These are phyloP conservation scores for Adansonia gregorii DNA, from an alignment of 441 rosid genomes.

Conservation along the genomic window DNA sequence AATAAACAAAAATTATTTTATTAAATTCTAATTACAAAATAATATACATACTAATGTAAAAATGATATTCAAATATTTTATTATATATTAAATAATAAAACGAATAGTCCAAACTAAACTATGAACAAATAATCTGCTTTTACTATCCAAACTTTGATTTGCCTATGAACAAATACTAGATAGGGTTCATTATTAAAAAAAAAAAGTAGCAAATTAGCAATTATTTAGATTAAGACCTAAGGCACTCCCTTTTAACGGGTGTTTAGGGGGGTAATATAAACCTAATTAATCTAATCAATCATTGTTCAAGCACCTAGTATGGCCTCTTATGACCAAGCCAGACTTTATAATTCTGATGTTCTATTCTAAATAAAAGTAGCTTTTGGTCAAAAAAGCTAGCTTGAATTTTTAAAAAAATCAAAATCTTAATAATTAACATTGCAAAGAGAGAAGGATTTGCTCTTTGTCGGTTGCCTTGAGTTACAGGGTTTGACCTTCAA, in stretches of 20 bases:
- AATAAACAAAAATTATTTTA: too few species aligned
- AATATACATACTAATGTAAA: too few species aligned
- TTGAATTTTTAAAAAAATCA: not conserved
- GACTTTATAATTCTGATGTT: conserved; percentile 31
- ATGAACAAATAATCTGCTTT: too few species aligned
- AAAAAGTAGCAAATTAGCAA: not conserved
- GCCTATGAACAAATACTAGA: not conserved
- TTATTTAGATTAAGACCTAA: not conserved
- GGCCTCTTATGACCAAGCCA: not conserved
- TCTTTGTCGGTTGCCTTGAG: conserved; percentile 17
- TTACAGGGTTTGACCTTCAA: conserved; percentile 16
- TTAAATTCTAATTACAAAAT: too few species aligned
- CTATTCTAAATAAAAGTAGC: conserved; percentile 24
- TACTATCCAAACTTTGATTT: too few species aligned
- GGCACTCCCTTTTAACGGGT: not conserved
- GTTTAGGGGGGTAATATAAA: not conserved
- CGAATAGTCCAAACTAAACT: too few species aligned
- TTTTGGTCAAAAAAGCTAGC: not conserved
- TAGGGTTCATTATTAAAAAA: not conserved
- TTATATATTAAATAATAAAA: too few species aligned
- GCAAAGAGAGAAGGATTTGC: conserved; percentile 5
- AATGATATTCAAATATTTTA: too few species aligned
- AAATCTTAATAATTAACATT: not conserved
- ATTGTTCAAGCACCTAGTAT: conserved; percentile 3
- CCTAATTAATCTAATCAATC: not conserved